Evolutionary conservation across 768 basidiomycete species (phyloP).

Genomic region (Boletus reticuloceps): DNA sequence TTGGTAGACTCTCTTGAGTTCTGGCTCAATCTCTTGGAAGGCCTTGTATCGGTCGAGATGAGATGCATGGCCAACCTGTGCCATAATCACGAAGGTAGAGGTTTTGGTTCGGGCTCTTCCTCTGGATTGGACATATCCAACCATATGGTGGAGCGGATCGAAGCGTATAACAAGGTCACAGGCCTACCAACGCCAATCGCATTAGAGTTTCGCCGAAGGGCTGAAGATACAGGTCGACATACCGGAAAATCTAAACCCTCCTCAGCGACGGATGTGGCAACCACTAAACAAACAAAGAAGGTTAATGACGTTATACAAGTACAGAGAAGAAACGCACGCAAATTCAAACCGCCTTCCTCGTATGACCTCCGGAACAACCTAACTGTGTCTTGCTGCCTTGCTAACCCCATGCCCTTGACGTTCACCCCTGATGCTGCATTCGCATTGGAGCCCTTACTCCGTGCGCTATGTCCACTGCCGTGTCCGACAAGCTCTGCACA

Average conservation of each 20-base stretch:
- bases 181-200: constrained; percentile 44
- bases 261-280: constrained; percentile 87
- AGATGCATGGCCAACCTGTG: constrained; percentile 55
- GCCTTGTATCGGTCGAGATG: constrained; percentile 58
- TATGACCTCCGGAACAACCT: constrained; percentile 66
- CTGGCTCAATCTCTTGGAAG: constrained; percentile 60
- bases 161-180: constrained; percentile 88
- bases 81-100: constrained; percentile 81
- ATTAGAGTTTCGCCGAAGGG: background rate
- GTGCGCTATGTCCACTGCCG: constrained; percentile 38
- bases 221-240: constrained; percentile 19
- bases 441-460: constrained; percentile 14
- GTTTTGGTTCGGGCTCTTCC: constrained; percentile 77
- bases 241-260: constrained; percentile 91
- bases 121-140: constrained; percentile 86
- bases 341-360: constrained; percentile 59
- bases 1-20: constrained; percentile 63
- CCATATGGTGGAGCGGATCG: constrained; percentile 78
- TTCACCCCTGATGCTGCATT: constrained; percentile 32
- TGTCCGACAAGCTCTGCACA: constrained; percentile 73
- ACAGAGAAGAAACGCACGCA: constrained; percentile 46
- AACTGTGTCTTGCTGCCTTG: constrained; percentile 58
- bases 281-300: constrained; percentile 39
- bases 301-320: background rate
- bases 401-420: constrained; percentile 49